Evolutionary conservation across 1,284 basidiomycete genomes (phyloP).

Genomic region (Cryptococcus jaspeensis): DNA sequence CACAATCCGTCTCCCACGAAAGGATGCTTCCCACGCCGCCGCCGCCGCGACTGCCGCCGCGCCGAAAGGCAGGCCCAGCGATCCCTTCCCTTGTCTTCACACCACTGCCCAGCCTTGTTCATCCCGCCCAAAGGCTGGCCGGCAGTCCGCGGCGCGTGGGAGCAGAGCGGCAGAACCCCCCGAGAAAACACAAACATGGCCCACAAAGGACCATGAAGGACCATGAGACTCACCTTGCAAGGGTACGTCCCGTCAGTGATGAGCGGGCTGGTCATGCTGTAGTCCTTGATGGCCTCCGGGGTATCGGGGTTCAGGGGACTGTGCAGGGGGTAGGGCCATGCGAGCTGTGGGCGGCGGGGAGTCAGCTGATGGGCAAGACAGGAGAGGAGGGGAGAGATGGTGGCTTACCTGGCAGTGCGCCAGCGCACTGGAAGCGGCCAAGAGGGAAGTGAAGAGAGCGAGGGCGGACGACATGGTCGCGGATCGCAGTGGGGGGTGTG

Average conservation of each 20-base stretch:
- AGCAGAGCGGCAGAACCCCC: background rate
- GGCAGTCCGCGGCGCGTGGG: no score
- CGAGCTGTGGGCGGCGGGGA: conserved; percentile 32
- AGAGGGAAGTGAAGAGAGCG: conserved; percentile 6
- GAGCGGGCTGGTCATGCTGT: conserved; percentile 48
- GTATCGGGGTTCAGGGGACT: conserved; percentile 39
- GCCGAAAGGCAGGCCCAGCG: no score
- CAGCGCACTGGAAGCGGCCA: conserved; percentile 13
- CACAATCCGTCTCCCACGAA: background rate
- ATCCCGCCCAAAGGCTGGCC: no score
- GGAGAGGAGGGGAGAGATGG: background rate
- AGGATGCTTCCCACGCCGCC: no score
- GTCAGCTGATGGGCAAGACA: conserved; percentile 7
- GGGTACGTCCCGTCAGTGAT: conserved; percentile 45
- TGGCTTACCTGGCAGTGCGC: conserved; percentile 26
- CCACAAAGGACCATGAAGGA: background rate
- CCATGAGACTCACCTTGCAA: conserved; percentile 43
- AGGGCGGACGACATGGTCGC: background rate
- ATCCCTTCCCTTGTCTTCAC: background rate
- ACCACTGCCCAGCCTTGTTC: background rate
- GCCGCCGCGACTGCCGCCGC: no score
- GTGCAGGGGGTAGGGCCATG: conserved; percentile 41
- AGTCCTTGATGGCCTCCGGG: conserved; percentile 42
- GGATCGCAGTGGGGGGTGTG: no score
- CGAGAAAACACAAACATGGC: background rate